These are phyloP conservation scores for Alternaria dauci DNA, from an alignment of 2,329 filamentous ascomycete species.

Conservation along the genomic window DNA sequence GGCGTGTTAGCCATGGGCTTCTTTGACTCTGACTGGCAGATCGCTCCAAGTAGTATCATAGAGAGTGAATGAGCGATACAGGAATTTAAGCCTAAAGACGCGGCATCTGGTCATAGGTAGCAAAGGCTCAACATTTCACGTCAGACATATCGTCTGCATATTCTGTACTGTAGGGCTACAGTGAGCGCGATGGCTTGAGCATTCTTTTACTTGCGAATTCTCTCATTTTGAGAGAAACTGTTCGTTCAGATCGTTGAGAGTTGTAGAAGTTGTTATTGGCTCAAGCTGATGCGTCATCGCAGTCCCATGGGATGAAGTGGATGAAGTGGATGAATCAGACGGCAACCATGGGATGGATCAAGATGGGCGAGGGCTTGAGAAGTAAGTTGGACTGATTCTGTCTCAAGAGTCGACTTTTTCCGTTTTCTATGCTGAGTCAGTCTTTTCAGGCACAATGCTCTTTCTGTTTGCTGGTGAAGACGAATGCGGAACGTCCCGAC, in stretches of 20 bases:
- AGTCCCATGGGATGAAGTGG: too few species aligned
- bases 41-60: slow-evolving; percentile 58
- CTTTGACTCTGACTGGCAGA: slow-evolving; percentile 63
- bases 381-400: neutral
- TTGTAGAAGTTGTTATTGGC: too few species aligned
- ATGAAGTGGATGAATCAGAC: too few species aligned
- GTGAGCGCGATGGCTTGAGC: neutral
- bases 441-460: neutral
- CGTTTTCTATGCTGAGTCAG: neutral
- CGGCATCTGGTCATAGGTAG: neutral
- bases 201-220: too few species aligned
- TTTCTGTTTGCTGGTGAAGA: slow-evolving; percentile 18
- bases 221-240: too few species aligned
- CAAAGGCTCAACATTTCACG: neutral
- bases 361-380: neutral
- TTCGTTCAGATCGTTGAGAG: too few species aligned
- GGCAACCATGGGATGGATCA: too few species aligned
- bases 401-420: neutral
- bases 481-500: slow-evolving; percentile 12
- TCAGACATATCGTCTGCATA: neutral
- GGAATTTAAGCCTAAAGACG: neutral
- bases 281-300: too few species aligned
- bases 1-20: slow-evolving; percentile 64
- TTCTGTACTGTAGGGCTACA: neutral
- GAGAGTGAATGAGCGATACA: slow-evolving; percentile 8